phyloP scores from a whole-genome alignment of 2,329 filamentous ascomycete genomes.

The Xylariaceae sp. region DNA sequence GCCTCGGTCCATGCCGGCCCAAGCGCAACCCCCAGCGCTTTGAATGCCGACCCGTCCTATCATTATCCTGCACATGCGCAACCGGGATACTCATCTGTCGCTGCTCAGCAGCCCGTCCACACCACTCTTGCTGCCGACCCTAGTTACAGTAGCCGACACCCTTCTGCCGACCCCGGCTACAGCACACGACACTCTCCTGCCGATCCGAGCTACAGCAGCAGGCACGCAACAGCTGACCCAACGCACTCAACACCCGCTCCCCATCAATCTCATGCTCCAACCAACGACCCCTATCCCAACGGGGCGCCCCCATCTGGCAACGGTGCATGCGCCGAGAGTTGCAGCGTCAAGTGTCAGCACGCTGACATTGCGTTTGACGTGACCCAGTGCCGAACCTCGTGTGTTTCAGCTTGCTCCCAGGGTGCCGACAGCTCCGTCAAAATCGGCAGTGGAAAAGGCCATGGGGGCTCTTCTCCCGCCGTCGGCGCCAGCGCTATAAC shows the following conservation, averaged over 20 bases:
- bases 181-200: too few species aligned
- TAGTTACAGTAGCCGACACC: background rate
- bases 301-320: background rate
- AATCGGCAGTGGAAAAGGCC: background rate
- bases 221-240: background rate
- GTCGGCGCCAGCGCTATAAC: background rate
- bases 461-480: background rate
- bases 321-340: slow-evolving; percentile 3
- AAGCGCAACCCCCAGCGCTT: background rate
- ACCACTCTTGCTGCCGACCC: too few species aligned
- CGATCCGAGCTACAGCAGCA: too few species aligned
- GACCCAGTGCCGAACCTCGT: slow-evolving; percentile 6
- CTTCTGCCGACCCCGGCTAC: too few species aligned
- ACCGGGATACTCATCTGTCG: background rate
- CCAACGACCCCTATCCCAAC: background rate
- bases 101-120: background rate
- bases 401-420: background rate
- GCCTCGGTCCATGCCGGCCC: background rate
- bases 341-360: slow-evolving; percentile 11
- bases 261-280: background rate
- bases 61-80: background rate
- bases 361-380: slow-evolving; percentile 9
- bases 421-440: background rate
- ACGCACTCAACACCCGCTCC: background rate
- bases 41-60: background rate